Percentiles rank a stretch among this genome's conserved stretches.
phyloP scores from a whole-genome alignment of 371 early-diverging fungal species.

The Nematocida parisii region DNA sequence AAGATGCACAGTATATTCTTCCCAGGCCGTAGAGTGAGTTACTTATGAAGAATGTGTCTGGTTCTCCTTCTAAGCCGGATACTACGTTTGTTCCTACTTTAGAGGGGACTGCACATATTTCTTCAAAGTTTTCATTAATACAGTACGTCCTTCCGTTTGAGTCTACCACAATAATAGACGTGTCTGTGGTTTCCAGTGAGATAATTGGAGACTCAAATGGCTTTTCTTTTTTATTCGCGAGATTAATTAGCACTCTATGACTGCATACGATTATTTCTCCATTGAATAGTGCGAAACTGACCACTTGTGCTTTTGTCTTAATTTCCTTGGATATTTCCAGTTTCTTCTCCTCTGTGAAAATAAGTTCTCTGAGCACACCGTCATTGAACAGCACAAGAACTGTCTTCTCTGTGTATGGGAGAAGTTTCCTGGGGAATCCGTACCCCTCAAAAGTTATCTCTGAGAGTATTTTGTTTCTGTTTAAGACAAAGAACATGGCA shows the following conservation, averaged over 20 bases:
- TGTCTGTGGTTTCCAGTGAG: slow-evolving; percentile 24
- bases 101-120: slow-evolving; percentile 15
- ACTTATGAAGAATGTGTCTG: slow-evolving; percentile 45
- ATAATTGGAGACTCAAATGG: slow-evolving; percentile 47
- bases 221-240: slow-evolving; percentile 22
- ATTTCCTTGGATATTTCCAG: not conserved
- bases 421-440: slow-evolving; percentile 37
- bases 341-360: not conserved
- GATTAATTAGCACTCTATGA: slow-evolving; percentile 34
- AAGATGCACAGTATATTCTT: slow-evolving; percentile 6
- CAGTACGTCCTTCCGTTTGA: slow-evolving; percentile 38
- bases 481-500: slow-evolving; percentile 17
- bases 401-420: not conserved
- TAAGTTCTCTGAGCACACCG: slow-evolving; percentile 30
- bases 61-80: slow-evolving; percentile 26
- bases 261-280: slow-evolving; percentile 29
- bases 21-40: slow-evolving; percentile 58
- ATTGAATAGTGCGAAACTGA: slow-evolving; percentile 38
- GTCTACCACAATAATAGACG: slow-evolving; percentile 41
- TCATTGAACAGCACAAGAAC: slow-evolving; percentile 45
- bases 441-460: slow-evolving; percentile 25
- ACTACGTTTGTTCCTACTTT: slow-evolving; percentile 50
- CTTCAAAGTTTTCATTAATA: slow-evolving; percentile 12
- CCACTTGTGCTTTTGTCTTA: slow-evolving; percentile 25
- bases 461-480: slow-evolving; percentile 9